These are phyloP conservation scores for Blastocrithidia nonstop DNA, from an alignment of 208 protist species.

Conservation along the genomic window DNA sequence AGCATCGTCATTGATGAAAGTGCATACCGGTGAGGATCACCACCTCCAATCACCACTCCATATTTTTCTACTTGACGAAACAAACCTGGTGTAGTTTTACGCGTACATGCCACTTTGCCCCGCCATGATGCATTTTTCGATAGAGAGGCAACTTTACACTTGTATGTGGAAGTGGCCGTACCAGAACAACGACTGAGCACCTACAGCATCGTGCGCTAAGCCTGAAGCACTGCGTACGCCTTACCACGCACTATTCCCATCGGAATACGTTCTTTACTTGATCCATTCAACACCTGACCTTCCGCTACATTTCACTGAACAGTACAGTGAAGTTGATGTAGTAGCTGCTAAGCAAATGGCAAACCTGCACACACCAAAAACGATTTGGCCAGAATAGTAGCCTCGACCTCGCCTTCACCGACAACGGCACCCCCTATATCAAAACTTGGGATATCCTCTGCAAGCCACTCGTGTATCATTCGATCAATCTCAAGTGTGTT, in stretches of 20 bases:
- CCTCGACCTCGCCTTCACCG: not conserved
- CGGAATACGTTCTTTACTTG: not conserved
- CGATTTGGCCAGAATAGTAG: not conserved
- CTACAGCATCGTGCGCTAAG: not conserved
- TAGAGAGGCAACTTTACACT: not conserved
- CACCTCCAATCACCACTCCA: not conserved
- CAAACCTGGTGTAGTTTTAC: not conserved
- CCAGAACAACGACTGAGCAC: not conserved
- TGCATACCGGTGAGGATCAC: not conserved
- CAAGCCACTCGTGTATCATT: not conserved
- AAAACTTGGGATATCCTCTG: not conserved
- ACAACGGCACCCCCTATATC: not conserved
- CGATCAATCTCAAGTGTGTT: not conserved
- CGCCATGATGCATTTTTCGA: not conserved
- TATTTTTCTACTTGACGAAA: slow-evolving; percentile 1
- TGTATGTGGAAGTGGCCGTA: not conserved
- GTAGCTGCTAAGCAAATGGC: not conserved
- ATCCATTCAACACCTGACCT: not conserved
- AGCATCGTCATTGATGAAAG: slow-evolving; percentile 1
- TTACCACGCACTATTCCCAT: not conserved
- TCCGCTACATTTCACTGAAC: not conserved
- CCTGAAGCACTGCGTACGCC: not conserved
- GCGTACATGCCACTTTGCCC: not conserved
- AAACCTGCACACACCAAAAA: not conserved
- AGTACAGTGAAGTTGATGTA: not conserved